These are phyloP conservation scores for Haematococcus lacustris DNA, from an alignment of 139 green algal genomes.

Conservation along the genomic window DNA sequence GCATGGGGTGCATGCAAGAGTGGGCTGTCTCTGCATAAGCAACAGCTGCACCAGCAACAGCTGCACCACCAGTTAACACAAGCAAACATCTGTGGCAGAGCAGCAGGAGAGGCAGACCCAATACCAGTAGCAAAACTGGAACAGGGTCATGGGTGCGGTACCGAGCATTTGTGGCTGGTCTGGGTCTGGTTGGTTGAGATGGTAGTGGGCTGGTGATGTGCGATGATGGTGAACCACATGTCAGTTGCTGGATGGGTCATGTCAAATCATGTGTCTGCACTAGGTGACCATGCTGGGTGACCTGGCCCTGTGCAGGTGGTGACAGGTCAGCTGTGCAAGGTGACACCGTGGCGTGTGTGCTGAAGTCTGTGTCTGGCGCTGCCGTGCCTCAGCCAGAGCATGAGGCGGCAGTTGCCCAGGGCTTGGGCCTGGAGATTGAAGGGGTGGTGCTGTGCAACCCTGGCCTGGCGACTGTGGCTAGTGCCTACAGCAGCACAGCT, in stretches of 20 bases:
- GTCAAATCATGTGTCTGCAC: background rate
- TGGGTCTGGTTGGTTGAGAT: no score
- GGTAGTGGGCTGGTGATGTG: no score
- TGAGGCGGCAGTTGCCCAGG: background rate
- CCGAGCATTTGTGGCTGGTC: background rate
- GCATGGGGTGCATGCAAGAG: background rate
- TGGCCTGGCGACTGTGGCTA: background rate
- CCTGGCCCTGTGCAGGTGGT: background rate
- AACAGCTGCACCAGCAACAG: background rate
- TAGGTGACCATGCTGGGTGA: background rate
- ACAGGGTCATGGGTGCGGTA: background rate
- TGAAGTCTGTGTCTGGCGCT: background rate
- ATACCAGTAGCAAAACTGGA: background rate
- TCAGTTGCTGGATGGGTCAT: background rate
- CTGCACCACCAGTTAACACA: background rate
- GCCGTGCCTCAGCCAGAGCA: background rate
- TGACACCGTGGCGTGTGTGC: background rate
- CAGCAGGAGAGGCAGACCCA: background rate
- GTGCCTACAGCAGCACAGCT: background rate
- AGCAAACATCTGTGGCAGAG: background rate
- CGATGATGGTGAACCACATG: no score
- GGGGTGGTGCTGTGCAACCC: background rate
- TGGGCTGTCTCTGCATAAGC: background rate
- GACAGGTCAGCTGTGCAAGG: background rate
- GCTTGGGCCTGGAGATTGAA: conserved; percentile 1